Evolutionary conservation across 2,329 filamentous ascomycete genomes (phyloP).

Genomic region (Apiospora sp.): DNA sequence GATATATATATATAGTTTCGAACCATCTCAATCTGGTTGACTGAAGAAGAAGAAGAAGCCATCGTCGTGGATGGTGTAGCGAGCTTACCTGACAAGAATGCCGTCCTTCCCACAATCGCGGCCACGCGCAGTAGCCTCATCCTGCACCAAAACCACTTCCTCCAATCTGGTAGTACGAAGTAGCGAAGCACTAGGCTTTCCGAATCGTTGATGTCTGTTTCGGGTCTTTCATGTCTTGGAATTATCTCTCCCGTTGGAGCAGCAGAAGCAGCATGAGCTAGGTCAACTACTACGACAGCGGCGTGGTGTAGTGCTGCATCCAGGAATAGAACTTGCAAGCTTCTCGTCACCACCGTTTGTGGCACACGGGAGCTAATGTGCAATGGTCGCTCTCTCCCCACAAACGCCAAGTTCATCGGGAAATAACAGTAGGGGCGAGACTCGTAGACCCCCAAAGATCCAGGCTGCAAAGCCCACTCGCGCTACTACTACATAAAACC

Average conservation of each 20-base stretch:
- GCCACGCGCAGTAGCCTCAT: neutral
- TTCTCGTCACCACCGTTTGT: neutral
- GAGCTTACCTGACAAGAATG: neutral
- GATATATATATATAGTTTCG: neutral
- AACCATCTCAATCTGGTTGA: neutral
- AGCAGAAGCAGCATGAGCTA: neutral
- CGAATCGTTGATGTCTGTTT: neutral
- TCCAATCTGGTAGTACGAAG: neutral
- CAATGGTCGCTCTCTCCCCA: neutral
- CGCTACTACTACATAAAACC: neutral
- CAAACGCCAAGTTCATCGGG: neutral
- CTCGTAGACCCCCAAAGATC: neutral
- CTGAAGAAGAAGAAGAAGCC: too few relatives aligned
- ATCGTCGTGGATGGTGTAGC: neutral
- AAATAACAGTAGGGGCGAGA: too few relatives aligned
- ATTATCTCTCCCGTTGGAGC: neutral
- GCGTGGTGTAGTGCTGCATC: neutral
- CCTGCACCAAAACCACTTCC: neutral
- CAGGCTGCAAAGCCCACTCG: neutral
- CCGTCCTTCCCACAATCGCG: neutral
- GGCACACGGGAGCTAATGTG: neutral
- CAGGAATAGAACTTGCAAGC: neutral
- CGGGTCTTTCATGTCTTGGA: neutral
- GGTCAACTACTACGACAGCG: neutral
- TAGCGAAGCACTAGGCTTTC: neutral